Conservation (phyloP, 2,329 filamentous ascomycete genomes). For the Colletotrichum sp. region DNA sequence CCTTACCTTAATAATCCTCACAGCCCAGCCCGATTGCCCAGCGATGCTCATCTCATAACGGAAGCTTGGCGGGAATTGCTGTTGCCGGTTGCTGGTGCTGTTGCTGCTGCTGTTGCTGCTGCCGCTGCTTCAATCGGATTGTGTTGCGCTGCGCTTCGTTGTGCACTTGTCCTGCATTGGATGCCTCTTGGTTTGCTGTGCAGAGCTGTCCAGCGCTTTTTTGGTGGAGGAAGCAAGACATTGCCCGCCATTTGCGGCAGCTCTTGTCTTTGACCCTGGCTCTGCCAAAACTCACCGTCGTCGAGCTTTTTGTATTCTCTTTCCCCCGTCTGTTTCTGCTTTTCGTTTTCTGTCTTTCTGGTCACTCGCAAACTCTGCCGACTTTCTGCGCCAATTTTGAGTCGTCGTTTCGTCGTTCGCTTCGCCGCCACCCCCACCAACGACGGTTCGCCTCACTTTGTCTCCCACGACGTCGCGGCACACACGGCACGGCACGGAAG, state of each 20-base stretch:
- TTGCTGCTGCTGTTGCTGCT: background rate
- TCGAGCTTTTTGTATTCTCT: background rate
- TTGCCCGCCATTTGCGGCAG: background rate
- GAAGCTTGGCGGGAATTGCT: background rate
- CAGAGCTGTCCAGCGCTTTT: background rate
- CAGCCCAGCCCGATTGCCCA: background rate
- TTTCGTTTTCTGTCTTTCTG: background rate
- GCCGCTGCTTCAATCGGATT: background rate
- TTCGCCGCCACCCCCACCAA: background rate
- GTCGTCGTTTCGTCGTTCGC: background rate
- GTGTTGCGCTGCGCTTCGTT: background rate
- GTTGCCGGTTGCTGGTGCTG: background rate
- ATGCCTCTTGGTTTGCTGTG: background rate
- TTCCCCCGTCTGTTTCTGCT: background rate
- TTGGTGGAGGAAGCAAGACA: background rate
- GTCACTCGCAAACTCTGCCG: background rate
- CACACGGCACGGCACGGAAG: background rate
- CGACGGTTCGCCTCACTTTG: background rate
- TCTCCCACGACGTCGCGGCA: background rate
- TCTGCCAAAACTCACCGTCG: background rate
- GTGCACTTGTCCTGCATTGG: background rate
- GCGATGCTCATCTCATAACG: background rate
- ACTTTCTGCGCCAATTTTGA: background rate
- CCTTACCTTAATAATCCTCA: conserved; percentile 14
- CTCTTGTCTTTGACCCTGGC: background rate